These are phyloP conservation scores for Xylariaceae sp. DNA, from an alignment of 2,329 filamentous ascomycete genomes.

Conservation along the genomic window DNA sequence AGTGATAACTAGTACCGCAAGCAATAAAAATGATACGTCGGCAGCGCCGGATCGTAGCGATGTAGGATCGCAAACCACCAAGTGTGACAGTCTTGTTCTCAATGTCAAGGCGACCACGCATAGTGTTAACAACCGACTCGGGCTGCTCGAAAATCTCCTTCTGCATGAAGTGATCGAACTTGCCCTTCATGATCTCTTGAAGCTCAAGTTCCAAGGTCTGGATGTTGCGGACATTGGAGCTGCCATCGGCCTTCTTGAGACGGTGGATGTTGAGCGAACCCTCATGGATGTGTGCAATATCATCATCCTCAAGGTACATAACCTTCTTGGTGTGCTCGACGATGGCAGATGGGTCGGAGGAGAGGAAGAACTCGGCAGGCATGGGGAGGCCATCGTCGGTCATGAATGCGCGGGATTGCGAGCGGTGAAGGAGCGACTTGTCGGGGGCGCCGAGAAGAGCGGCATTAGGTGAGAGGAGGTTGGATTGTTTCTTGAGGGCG, in stretches of 20 bases:
- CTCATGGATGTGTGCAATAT: slow-evolving; percentile 99
- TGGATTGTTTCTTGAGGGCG: slow-evolving; percentile 84
- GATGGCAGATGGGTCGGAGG: slow-evolving; percentile 95
- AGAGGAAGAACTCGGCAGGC: slow-evolving; percentile 98
- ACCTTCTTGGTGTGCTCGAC: slow-evolving; percentile 99
- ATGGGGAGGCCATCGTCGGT: slow-evolving; percentile 97
- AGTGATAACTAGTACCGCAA: slow-evolving; percentile 97
- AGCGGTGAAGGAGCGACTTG: slow-evolving; percentile 97
- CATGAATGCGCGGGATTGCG: slow-evolving; percentile 97
- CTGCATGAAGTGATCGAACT: slow-evolving; percentile 99
- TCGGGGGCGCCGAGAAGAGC: slow-evolving; percentile 82
- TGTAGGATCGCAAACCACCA: slow-evolving; percentile 93
- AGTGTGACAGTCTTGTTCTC: slow-evolving; percentile 94
- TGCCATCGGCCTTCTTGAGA: slow-evolving; percentile 92
- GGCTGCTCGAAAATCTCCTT: slow-evolving; percentile 99
- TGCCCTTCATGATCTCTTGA: slow-evolving; percentile 99
- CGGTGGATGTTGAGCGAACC: slow-evolving; percentile 98
- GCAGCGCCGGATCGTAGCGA: slow-evolving; percentile 93
- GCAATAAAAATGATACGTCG: slow-evolving; percentile 98
- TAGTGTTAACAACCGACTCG: slow-evolving; percentile 98
- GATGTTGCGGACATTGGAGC: slow-evolving; percentile 94
- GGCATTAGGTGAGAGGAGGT: slow-evolving; percentile 57
- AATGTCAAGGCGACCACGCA: slow-evolving; percentile 95
- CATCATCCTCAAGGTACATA: slow-evolving; percentile 98
- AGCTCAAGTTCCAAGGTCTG: slow-evolving; percentile 98